phyloP scores from a whole-genome alignment of 305 asterid genomes.

The Solanum hybrid region DNA sequence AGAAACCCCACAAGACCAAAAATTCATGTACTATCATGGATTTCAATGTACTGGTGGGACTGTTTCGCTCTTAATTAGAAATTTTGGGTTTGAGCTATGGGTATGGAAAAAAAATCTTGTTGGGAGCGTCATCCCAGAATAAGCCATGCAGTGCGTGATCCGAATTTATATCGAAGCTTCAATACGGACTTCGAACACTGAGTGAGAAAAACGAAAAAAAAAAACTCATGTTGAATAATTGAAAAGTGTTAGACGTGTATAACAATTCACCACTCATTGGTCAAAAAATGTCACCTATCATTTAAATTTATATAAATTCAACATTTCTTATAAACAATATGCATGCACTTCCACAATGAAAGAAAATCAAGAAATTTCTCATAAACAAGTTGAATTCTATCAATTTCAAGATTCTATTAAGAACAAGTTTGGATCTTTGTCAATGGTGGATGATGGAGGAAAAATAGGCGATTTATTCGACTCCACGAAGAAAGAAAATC shows the following conservation, averaged over 20 bases:
- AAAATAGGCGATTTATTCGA: background rate
- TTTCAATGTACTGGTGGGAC: fast-evolving
- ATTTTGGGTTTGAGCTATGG: fast-evolving
- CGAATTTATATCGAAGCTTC: too few relatives aligned
- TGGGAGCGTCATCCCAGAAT: background rate
- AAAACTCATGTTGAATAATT: background rate
- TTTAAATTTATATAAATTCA: background rate
- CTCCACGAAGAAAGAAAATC: background rate
- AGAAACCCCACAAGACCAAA: background rate
- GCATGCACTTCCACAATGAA: background rate
- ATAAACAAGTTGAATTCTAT: background rate
- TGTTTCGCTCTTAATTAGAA: background rate
- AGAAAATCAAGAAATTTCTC: background rate
- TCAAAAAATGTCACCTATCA: background rate
- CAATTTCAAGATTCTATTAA: background rate
- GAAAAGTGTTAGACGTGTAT: background rate
- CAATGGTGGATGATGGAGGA: background rate
- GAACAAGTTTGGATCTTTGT: background rate
- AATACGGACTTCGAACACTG: background rate
- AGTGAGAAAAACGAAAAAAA: too few relatives aligned
- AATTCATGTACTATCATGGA: background rate
- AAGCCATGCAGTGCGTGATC: fast-evolving
- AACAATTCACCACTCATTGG: background rate
- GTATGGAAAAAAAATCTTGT: too few relatives aligned
- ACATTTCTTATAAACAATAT: background rate